Percentiles rank a stretch among this genome's conserved stretches.
Evolutionary conservation across 1,284 basidiomycete genomes (phyloP).

Genomic region (Tausonia pullulans): DNA sequence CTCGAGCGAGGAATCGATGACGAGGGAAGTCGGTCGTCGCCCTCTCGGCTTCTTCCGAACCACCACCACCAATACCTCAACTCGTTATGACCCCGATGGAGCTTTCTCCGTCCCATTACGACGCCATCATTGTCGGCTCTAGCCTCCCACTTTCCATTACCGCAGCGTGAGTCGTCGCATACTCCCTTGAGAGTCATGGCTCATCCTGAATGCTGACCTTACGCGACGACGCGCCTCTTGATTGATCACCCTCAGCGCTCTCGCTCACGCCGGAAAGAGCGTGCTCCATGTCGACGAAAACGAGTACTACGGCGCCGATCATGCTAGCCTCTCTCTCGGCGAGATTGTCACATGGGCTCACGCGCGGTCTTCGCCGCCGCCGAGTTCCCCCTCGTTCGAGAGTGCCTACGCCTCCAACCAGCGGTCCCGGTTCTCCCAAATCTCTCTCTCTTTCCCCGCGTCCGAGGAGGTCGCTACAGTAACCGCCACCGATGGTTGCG

Average conservation of each 20-base stretch:
- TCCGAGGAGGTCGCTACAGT: conserved; percentile 7
- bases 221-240: conserved; percentile 9
- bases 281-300: conserved; percentile 81
- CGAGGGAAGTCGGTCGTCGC: background rate
- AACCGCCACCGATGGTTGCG: no score
- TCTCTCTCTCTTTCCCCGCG: conserved; percentile 17
- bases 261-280: conserved; percentile 73
- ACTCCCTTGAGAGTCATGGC: background rate
- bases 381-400: no score
- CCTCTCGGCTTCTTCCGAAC: background rate
- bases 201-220: background rate
- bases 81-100: conserved; percentile 5
- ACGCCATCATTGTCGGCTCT: conserved; percentile 75
- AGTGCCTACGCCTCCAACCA: conserved; percentile 7
- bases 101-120: conserved; percentile 41
- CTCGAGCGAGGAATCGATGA: background rate
- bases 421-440: background rate
- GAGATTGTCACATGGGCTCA: conserved; percentile 66
- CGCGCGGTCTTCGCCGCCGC: background rate
- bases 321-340: conserved; percentile 69
- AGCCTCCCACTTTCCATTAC: conserved; percentile 75
- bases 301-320: conserved; percentile 69
- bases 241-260: conserved; percentile 45
- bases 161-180: conserved; percentile 57
- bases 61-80: background rate